Evolutionary conservation across 2,329 filamentous ascomycete genomes (phyloP), one percentile per base, ranked within the genome.

Genomic region (Cladosporium sp.): DNA sequence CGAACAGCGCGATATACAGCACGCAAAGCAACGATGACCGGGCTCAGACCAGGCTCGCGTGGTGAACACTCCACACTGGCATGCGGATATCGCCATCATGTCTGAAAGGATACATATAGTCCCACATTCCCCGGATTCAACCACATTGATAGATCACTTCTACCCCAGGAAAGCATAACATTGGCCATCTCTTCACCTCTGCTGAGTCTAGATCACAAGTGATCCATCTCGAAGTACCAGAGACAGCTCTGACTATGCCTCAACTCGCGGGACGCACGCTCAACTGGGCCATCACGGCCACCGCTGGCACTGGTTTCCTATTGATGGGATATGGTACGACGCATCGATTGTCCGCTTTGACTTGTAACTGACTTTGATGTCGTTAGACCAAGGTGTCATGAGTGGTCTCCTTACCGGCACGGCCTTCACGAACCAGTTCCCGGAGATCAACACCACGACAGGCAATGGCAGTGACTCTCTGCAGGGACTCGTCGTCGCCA

Each of bases 361-460:
- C 13, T 4, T 34, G 8, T 22, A 22, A 12, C 25, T 13, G 36
- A 37, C 8, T 10, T 4, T n/a, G 3, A 17, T 10, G 17, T 19
- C 8, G n/a, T 20, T 19, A 55, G 65, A 67, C 40, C 64, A 65
- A 58, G 65, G 63, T 13, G 63, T 66, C 24, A 58, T 49, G 59
- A 40, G 37, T 13, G 44, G 53, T 17, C 36, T 51, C 6, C 22
- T 52, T 6, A 44, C 45, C 8, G 36, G 36, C 8, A 40, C 44
- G 6, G 44, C 54, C 8, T 57, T 57, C 35, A 57, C 44, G 9
- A 57, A 40, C 8, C 44, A 49, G 10, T 57, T 57, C 13, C 54
- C 54, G 1, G 54, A 57, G 35, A 59, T 58, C 12, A 51, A 55
- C 19, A 55, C 52, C 6, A 55, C 57, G 12, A 57, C 54, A 2